phyloP scores from a whole-genome alignment of 495 filamentous ascomycete species.

The Terfezia boudieri region DNA sequence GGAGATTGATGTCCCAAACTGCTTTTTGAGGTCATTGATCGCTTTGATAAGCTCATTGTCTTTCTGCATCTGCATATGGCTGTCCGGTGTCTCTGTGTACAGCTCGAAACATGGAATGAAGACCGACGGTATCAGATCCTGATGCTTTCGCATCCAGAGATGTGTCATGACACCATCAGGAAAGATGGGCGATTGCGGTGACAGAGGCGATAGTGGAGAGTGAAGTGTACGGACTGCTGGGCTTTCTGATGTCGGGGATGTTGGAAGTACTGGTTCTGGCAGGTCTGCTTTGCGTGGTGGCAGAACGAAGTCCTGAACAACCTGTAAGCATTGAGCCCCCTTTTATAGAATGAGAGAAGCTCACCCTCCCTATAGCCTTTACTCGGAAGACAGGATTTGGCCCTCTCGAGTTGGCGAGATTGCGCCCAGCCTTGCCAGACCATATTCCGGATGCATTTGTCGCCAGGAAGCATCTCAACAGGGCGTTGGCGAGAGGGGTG shows the following conservation, averaged over 20 bases:
- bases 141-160: constrained; percentile 69
- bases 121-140: constrained; percentile 55
- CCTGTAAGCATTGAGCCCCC: neutral
- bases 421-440: constrained; percentile 3
- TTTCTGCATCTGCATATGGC: constrained; percentile 41
- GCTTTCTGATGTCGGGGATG: constrained; percentile 24
- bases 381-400: constrained; percentile 32
- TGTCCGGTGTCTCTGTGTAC: constrained; percentile 44
- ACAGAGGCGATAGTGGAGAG: constrained; percentile 72
- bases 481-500: constrained; percentile 36
- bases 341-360: constrained; percentile 8
- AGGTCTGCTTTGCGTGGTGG: constrained; percentile 41
- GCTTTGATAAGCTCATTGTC: constrained; percentile 81
- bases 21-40: constrained; percentile 44
- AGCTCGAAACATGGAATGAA: constrained; percentile 43
- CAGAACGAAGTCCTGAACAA: constrained; percentile 32
- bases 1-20: constrained; percentile 4
- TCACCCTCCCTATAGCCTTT: constrained; percentile 55
- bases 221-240: constrained; percentile 36
- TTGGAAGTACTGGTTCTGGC: constrained; percentile 29
- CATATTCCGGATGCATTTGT: constrained; percentile 35
- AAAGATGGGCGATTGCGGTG: constrained; percentile 54
- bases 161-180: constrained; percentile 70
- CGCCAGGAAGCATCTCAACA: constrained; percentile 45
- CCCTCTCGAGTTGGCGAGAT: constrained; percentile 11